Evolutionary conservation across 306 rosid genomes (phyloP), one percentile per base, ranked within the genome.

Genomic region (Betula pendula): DNA sequence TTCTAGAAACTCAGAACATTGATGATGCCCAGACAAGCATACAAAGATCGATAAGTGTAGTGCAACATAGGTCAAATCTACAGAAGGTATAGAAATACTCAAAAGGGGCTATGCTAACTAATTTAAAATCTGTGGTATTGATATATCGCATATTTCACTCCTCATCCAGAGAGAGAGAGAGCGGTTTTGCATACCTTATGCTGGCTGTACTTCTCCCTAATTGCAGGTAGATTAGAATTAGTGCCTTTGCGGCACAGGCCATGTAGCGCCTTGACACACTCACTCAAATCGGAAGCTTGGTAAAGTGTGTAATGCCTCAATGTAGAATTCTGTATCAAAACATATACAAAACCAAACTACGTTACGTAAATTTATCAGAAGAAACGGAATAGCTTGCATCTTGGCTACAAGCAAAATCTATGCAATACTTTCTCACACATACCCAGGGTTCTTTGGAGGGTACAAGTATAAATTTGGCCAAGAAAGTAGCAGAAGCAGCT

Each of bases 211-310:
- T 89, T 91, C 84, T 85, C 88, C 77, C 87, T 77, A 65, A 88
- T 73, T 74, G 97, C 92, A 27, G 87, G 85, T 40, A 85, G 85
- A 74, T 77, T 53, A 44, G 88, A 84, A 82, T 73, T 75, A 42
- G 72, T 22, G 75, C 83, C 78, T 75, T 77, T 69, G 43, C 84
- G 55, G 70, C 87, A 90, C 72, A 93, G 84, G 40, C 80, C 84
- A 67, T 93, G 94, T 47, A 89, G 87, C 27, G 80, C 91, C 83
- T 79, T 93, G 22, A 93, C 96, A 53, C 97, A 90, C 56, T 67
- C 86, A 71, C 82, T 50, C 92, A 92, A 82, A 86, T 92, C 94
- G 77, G 83, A 77, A 15, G 96, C 87, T 69, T 75, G 84, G 79
- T 93, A 93, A 42, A 49, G 84, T 3, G 96, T 87, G 83, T 89